These are phyloP conservation scores for Mycena galericulata DNA, from an alignment of 768 basidiomycete species.

Conservation along the genomic window DNA sequence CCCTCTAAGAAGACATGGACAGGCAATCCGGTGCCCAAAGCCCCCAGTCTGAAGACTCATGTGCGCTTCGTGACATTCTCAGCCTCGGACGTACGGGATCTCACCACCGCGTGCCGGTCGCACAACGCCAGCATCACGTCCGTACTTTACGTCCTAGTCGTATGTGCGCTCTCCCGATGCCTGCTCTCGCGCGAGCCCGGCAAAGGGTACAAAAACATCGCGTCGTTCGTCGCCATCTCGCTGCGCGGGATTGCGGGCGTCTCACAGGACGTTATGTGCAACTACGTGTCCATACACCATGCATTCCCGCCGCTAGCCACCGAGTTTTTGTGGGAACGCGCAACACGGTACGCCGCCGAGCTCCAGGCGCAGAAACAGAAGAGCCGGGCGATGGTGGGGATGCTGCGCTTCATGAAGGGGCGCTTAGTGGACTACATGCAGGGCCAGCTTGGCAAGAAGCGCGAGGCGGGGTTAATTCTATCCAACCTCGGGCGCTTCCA, in stretches of 20 bases:
- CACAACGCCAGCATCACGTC: constrained; percentile 48
- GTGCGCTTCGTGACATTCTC: constrained; percentile 43
- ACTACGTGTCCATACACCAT: constrained; percentile 43
- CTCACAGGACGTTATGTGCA: constrained; percentile 46
- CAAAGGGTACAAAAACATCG: constrained; percentile 32
- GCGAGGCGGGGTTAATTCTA: constrained; percentile 44
- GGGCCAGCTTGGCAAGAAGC: constrained; percentile 48
- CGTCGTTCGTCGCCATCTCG: constrained; percentile 45
- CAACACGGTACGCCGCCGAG: constrained; percentile 39
- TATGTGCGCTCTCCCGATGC: constrained; percentile 38
- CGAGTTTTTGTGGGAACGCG: constrained; percentile 47
- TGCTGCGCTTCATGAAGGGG: constrained; percentile 48
- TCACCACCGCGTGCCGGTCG: constrained; percentile 41
- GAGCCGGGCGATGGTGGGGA: constrained; percentile 41
- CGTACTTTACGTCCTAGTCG: constrained; percentile 40
- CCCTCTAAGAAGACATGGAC: constrained; percentile 44
- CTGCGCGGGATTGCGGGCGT: constrained; percentile 44
- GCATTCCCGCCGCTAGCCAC: constrained; percentile 36
- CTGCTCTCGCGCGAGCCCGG: neutral
- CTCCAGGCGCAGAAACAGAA: constrained; percentile 38
- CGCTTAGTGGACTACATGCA: constrained; percentile 43
- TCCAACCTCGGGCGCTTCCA: constrained; percentile 53
- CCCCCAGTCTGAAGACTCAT: constrained; percentile 33
- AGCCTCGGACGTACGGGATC: constrained; percentile 30
- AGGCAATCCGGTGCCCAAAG: constrained; percentile 39